Percentiles rank a stretch among this genome's conserved stretches.
phyloP scores from a whole-genome alignment of 805 yeast genomes.

The Blastobotrys mokoenaii region DNA sequence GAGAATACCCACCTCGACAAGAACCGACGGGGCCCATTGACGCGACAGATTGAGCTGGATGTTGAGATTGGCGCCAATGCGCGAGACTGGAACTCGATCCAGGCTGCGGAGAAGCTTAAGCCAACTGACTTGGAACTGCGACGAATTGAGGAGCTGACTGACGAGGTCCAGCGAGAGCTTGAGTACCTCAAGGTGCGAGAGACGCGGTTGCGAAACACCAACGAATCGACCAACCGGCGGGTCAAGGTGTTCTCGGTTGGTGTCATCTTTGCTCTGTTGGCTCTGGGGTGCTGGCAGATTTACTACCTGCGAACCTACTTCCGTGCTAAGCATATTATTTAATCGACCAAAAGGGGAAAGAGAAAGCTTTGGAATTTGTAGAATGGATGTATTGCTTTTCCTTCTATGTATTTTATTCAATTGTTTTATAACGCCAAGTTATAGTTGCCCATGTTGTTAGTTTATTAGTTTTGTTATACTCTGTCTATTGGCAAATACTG shows the following conservation, averaged over 20 bases:
- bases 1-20: slow-evolving; percentile 42
- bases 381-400: not conserved
- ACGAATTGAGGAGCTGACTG: slow-evolving; percentile 75
- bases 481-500: not conserved
- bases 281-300: slow-evolving; percentile 88
- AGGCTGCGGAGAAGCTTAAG: slow-evolving; percentile 84
- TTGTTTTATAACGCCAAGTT: too few species aligned
- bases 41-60: slow-evolving; percentile 78
- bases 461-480: too few species aligned
- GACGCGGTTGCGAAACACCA: slow-evolving; percentile 89
- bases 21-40: slow-evolving; percentile 33
- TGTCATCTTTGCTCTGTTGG: slow-evolving; percentile 59
- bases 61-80: slow-evolving; percentile 95
- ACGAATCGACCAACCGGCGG: slow-evolving; percentile 90
- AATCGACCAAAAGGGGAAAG: slow-evolving; percentile 1
- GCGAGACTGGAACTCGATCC: slow-evolving; percentile 94
- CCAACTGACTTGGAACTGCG: slow-evolving; percentile 89
- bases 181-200: slow-evolving; percentile 82
- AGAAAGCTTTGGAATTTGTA: not conserved
- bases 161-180: slow-evolving; percentile 71
- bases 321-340: slow-evolving; percentile 38
- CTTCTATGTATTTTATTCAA: not conserved
- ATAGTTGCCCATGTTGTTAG: too few species aligned
- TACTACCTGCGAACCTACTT: slow-evolving; percentile 87
- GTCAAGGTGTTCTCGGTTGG: slow-evolving; percentile 78